phyloP scores from a whole-genome alignment of 2,329 filamentous ascomycete species.

The Clarireedia homoeocarpa region DNA sequence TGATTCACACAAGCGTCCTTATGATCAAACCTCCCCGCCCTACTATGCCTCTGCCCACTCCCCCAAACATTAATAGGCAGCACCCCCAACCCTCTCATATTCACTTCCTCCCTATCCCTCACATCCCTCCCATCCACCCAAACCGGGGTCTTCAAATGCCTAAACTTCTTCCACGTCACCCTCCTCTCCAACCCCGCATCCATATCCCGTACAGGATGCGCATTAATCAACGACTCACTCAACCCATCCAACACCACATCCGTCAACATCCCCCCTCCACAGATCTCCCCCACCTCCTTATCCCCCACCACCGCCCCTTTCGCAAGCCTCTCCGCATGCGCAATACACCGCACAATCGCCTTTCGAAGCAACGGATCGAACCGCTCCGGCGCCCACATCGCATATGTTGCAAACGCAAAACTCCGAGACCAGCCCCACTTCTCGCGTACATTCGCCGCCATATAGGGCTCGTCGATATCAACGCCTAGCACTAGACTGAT shows the following conservation, averaged over 20 bases:
- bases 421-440: slow-evolving; percentile 16
- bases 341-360: slow-evolving; percentile 19
- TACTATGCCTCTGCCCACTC: slow-evolving; percentile 20
- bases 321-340: slow-evolving; percentile 8
- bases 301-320: not conserved
- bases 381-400: slow-evolving; percentile 18
- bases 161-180: slow-evolving; percentile 22
- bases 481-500: slow-evolving; percentile 21
- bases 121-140: slow-evolving; percentile 14
- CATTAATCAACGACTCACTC: slow-evolving; percentile 11
- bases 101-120: slow-evolving; percentile 5
- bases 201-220: slow-evolving; percentile 16
- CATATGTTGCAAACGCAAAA: slow-evolving; percentile 15
- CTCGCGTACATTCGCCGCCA: slow-evolving; percentile 8
- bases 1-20: slow-evolving; percentile 20
- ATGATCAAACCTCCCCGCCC: slow-evolving; percentile 12
- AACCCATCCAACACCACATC: slow-evolving; percentile 17
- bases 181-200: slow-evolving; percentile 20
- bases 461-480: slow-evolving; percentile 20
- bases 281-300: slow-evolving; percentile 12
- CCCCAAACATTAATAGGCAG: slow-evolving; percentile 21
- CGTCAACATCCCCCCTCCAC: slow-evolving; percentile 20
- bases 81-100: slow-evolving; percentile 17
- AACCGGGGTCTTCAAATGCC: slow-evolving; percentile 8
- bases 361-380: slow-evolving; percentile 20